Conservation (phyloP, 2,329 filamentous ascomycete species). For the Monilinia polystroma region DNA sequence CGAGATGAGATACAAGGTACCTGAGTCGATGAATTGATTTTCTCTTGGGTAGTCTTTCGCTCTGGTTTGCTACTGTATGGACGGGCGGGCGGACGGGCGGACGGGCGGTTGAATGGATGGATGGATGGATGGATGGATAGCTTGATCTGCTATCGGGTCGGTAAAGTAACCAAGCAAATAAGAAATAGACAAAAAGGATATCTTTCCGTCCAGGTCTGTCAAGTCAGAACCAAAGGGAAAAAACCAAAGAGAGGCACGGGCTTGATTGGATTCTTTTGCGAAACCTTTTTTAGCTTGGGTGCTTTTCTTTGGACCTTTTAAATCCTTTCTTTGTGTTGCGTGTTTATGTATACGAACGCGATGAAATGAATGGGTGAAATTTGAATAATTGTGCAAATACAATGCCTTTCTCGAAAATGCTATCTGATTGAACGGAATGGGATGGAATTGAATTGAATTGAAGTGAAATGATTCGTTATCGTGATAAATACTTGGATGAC, state of each 20-base stretch:
- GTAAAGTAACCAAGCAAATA: neutral
- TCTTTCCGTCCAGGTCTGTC: neutral
- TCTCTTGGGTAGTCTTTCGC: too few relatives aligned
- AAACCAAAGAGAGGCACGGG: neutral
- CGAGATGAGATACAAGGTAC: conserved; percentile 21
- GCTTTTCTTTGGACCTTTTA: neutral
- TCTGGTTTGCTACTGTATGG: too few relatives aligned
- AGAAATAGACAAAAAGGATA: neutral
- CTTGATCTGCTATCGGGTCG: neutral
- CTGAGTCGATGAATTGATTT: neutral
- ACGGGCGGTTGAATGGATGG: too few relatives aligned
- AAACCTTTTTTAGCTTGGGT: conserved; percentile 13
- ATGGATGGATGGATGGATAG: too few relatives aligned
- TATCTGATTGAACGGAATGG: neutral
- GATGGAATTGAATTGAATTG: neutral
- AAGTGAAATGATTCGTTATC: conserved; percentile 6
- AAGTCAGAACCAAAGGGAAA: too few relatives aligned
- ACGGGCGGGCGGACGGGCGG: too few relatives aligned
- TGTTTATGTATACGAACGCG: conserved; percentile 4
- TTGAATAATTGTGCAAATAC: neutral
- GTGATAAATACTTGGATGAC: neutral
- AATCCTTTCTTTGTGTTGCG: neutral
- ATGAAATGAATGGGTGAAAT: neutral
- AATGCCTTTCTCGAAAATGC: neutral
- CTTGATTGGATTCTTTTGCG: conserved; percentile 8